Base-by-base conservation (phyloP, 139 green algal genomes). In the Micractinium sp. region DNA sequence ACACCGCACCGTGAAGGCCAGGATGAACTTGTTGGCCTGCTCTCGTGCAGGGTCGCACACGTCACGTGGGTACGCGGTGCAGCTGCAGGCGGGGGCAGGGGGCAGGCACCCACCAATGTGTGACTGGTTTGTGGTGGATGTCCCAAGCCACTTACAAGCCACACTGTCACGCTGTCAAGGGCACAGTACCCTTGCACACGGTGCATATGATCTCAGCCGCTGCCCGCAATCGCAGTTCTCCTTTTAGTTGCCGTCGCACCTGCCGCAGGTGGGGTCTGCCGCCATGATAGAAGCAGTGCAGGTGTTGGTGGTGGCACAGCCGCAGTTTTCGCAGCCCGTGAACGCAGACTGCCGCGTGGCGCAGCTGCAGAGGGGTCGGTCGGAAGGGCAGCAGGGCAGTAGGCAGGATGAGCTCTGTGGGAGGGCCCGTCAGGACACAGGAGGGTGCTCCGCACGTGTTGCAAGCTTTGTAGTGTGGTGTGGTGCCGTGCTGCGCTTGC, bases 1-100 rank as follows among this genome's bases (percentile, higher is more conserved):
- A 56, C 47, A 56, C 9, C 86, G 14, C 53, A 82, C 84, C 76
- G 71, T 92, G 85, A 90, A 87, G 33, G 84, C 85, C 41, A 90
- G 61, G 2, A 86, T n/a, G 14, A 53, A 90, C 25, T 89, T 84
- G 27, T 78, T 66, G 20, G 13, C 5, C 53, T 47, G 39, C 73
- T 75, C 47, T 22, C 79, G 74, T 25, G 73, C 82, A 0, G 89
- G 39, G 22, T 74, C 35, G 71, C 89, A 91, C 9, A 80, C 88
- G 9, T 88, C 85, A 0, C 1, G 20, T 0, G 85, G 85, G 71
- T 88, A 88, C 4, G 85, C 85, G 3, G 41, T 82, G 85, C 85
- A 88, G 85, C 73, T 88, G 85, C 71, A 33, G 41, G 41, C 27
- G 63, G n/a, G 56, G 47, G 39, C 27, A 33, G 13, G 15, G 81